Base-by-base conservation (phyloP, 352 stramenopile species). In the Globisporangium apiculatum region DNA sequence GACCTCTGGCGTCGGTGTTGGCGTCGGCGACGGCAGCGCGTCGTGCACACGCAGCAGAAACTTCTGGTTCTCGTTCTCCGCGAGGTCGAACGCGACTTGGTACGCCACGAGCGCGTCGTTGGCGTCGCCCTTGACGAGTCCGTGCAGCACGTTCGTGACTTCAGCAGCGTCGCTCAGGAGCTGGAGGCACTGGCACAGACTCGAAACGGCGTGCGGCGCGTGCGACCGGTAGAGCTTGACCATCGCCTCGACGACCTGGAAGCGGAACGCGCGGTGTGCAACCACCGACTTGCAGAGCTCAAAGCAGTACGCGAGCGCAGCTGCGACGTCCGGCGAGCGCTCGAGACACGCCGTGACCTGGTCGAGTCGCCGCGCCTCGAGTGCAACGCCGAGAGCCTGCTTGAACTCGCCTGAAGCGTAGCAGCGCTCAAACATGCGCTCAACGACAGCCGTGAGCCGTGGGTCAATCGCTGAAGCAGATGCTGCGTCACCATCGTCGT, bases 61-160 rank as follows among this genome's bases (percentile, higher is more conserved):
- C 61, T 96, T 94, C 69, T 99, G 92, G 83, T 99, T 97, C 47
- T 98, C 97, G 55, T 96, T 98, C 71, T 99, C 97, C 12, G 96
- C 87, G 7, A 99, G 62, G 75, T 99, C 95, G 67, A 99, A 99
- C 18, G 92, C 97, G 12, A 99, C 84, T 67, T 99, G 97, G 69
- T 97, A 98, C 31, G 95, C 97, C 38, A 98, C 63, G 40, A 99
- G 80, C 40, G 68, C 79, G 60, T 91, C 72, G 51, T 91, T 68
- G 31, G 87, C 78, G 35, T 53, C 79, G 36, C 71, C 73, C 38
- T 85, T 79, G 36, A 98, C 60, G 24, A 98, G 80, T 17, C 87
- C 61, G 41, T 90, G 78, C 17, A 98, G 68, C 43, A 97, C 94
- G 64, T 90, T 82, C 48, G 86, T 86, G 24, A 94, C 87, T 63